A percentile compares a stretch with the other conserved stretches of the same genome.
These are phyloP conservation scores for Boeremia lycopersici DNA, from an alignment of 2,329 filamentous ascomycete genomes.

Conservation along the genomic window DNA sequence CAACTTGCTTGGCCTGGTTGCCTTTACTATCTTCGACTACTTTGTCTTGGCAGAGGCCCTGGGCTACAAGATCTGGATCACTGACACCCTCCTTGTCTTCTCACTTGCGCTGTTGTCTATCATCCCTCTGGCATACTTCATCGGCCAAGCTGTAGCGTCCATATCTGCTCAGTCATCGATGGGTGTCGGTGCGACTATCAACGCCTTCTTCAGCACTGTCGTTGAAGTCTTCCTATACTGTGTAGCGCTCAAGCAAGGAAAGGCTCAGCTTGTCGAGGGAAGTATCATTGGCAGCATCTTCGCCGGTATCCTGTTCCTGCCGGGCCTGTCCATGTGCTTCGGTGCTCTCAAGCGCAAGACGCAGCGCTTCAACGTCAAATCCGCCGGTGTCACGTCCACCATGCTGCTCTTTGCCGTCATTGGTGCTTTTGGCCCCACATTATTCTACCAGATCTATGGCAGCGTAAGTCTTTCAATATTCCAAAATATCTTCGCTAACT, in stretches of 20 bases:
- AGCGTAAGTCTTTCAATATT: constrained; percentile 59
- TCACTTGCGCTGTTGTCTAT: constrained; percentile 84
- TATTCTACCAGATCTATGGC: constrained; percentile 99
- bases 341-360: constrained; percentile 98
- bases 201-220: constrained; percentile 96
- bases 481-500: constrained; percentile 40
- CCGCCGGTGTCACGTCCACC: constrained; percentile 93
- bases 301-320: constrained; percentile 91
- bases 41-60: constrained; percentile 74
- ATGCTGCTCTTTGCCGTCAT: constrained; percentile 98
- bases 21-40: constrained; percentile 95
- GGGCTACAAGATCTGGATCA: constrained; percentile 73
- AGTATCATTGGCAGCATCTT: constrained; percentile 98
- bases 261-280: constrained; percentile 90
- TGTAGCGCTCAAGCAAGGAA: constrained; percentile 88
- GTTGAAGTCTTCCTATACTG: constrained; percentile 99
- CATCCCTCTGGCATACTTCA: constrained; percentile 96
- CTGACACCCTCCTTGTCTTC: constrained; percentile 85
- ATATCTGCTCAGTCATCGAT: constrained; percentile 99
- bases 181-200: constrained; percentile 95
- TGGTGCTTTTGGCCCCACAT: constrained; percentile 89
- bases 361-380: constrained; percentile 95
- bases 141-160: constrained; percentile 95
- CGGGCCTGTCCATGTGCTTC: constrained; percentile 97
- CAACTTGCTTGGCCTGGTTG: constrained; percentile 91